Percentiles rank a stretch among this genome's conserved stretches.
Conservation (phyloP, 192 early-diverging fungal genomes). For the Backusella tuberculispora region DNA sequence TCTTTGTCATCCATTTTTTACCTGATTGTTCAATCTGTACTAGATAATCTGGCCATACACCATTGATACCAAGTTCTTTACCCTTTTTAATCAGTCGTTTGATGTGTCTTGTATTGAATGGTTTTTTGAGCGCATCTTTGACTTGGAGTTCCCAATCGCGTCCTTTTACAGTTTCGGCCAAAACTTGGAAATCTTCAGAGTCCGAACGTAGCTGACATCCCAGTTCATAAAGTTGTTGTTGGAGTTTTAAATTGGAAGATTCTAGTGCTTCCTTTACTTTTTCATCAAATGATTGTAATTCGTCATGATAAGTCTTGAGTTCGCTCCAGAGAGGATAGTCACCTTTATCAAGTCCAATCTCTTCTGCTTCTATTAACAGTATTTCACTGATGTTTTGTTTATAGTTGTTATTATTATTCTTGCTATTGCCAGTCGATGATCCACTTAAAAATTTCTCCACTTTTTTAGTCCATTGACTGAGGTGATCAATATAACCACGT, state of each 20-base stretch:
- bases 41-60: neutral
- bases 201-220: neutral
- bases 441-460: neutral
- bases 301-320: constrained; percentile 32
- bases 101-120: neutral
- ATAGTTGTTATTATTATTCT: neutral
- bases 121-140: neutral
- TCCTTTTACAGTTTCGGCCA: neutral
- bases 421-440: neutral
- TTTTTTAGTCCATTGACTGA: neutral
- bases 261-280: constrained; percentile 18
- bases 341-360: neutral
- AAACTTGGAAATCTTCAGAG: neutral
- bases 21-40: neutral
- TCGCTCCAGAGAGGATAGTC: neutral
- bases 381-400: neutral
- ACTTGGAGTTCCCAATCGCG: constrained; percentile 10
- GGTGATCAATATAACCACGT: neutral
- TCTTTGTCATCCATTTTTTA: neutral
- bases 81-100: neutral
- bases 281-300: constrained; percentile 35
- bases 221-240: neutral
- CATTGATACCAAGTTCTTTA: neutral
- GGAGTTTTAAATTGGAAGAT: neutral
- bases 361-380: neutral